Percentiles rank a stretch among this genome's conserved stretches.
phyloP scores from a whole-genome alignment of 2,329 filamentous ascomycete genomes.

The Trichoderma sp. region DNA sequence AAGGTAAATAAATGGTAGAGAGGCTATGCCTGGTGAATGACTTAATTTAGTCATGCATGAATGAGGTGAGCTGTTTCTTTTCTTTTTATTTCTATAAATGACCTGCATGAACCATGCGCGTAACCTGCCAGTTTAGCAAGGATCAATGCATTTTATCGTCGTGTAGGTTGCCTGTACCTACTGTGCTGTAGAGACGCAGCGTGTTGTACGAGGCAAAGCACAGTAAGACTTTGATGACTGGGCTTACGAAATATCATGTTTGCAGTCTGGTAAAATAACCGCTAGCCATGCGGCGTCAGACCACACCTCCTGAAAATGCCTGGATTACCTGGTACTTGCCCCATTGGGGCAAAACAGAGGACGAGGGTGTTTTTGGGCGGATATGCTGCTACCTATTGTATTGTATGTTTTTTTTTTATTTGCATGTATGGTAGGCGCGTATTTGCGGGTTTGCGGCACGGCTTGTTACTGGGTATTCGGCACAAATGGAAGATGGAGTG shows the following conservation, averaged over 20 bases:
- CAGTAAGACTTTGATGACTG: background rate
- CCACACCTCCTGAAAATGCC: background rate
- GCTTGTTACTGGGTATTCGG: background rate
- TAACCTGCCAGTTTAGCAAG: background rate
- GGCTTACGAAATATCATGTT: background rate
- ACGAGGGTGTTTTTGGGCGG: background rate
- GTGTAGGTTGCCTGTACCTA: background rate
- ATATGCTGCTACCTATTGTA: background rate
- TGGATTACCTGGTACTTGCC: background rate
- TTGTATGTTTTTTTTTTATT: no score
- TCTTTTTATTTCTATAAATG: background rate
- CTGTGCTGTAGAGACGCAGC: background rate
- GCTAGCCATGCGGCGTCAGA: background rate
- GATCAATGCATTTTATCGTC: background rate
- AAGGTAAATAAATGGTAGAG: background rate
- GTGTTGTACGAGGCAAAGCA: background rate
- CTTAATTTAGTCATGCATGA: background rate
- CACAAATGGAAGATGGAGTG: background rate
- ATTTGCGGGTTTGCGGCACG: background rate
- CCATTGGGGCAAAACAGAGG: background rate
- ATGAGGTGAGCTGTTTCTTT: background rate
- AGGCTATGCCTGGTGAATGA: background rate
- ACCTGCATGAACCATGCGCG: background rate
- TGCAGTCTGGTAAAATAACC: background rate
- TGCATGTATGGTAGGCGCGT: background rate